Evolutionary conservation across 108 stramenopile genomes (phyloP), one percentile per base, ranked within the genome.

Genomic region (Cyclotella cryptica): DNA sequence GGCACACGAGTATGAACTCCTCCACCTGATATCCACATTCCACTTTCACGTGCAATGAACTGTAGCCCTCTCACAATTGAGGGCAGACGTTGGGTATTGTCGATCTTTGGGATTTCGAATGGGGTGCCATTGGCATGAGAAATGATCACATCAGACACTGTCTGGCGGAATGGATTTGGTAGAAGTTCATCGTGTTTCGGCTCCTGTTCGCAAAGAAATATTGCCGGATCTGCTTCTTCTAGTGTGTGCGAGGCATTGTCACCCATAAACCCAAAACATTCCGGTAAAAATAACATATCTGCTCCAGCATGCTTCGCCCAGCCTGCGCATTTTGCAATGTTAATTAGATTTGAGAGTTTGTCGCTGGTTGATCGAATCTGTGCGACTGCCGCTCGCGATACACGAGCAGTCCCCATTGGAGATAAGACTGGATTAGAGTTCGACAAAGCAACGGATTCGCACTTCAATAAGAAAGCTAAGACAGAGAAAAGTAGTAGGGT

Each of bases 251-350:
- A 69, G 8, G 88, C 78, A 71, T 58, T 81, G 54, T 88, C 86
- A 11, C 94, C 95, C 58, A 96, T 85, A 61, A 91, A 96, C 19
- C 95, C 92, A 78, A 90, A 90, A 72, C 90, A 91, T 71, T 96
- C 95, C 0, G 95, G 95, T 3, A 96, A 60, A 74, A 96, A 96
- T 0, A 96, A 74, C 91, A 96, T 93, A 22, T 47, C 63, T 12
- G 91, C 87, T 6, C 85, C 84, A 19, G 86, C 40, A 10, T 76
- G 77, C 43, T 73, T 72, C 24, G 92, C 92, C 72, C 79, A 46
- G 43, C 85, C 80, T 14, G 94, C 94, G 77, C 92, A 93, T 47
- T 69, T 74, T 54, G 94, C 92, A 51, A 95, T 65, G 57, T 90
- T 78, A 6, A 81, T 12, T 24, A 95, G 75, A 76, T 95, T 95